Base-by-base conservation (phyloP, 352 stramenopile species). In the Saprolegnia parasitica region DNA sequence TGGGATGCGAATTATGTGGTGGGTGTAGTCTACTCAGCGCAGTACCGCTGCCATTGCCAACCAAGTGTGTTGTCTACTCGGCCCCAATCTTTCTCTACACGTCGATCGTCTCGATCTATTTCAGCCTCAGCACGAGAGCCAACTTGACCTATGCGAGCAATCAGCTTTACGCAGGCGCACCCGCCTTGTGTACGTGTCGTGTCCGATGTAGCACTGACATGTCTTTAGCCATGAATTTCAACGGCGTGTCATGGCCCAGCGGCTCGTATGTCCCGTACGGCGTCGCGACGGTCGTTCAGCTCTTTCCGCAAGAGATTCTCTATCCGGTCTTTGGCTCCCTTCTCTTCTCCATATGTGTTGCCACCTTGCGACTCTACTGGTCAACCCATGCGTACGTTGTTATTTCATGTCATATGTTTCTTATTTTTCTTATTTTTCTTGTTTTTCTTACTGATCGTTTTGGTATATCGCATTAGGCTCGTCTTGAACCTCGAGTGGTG, bases 191-290 rank as follows among this genome's bases (percentile, higher is more conserved):
- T 39, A 18, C n/a, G n/a, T n/a, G n/a, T n/a, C n/a, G n/a, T n/a
- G n/a, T n/a, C n/a, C n/a, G n/a, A n/a, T n/a, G n/a, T n/a, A n/a
- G n/a, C n/a, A n/a, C n/a, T n/a, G n/a, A n/a, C n/a, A n/a, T n/a
- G 37, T 15, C 24, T 54, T 4, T 42, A 67, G 45, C 24, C 5
- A 47, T 57, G 10, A 45, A 24, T 13, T 23, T 67, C 29, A 67
- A 67, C 47, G 56, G 56, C 39, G 60, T 24, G 24, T 56, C 60
- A 42, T 67, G 60, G 60, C 60, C 60, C 4, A 67, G 60, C 29
- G 60, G 60, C 9, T 67, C 60, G 3, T 67, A 67, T 32, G 40
- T 67, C 4, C 24, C 60, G 5, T 29, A 29, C 15, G 47, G 60
- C 37, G 56, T 42, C n/a, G 35, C 60, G 24, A 20, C 42, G 8